Percentiles rank a stretch among this genome's conserved stretches.
phyloP scores from a whole-genome alignment of 441 rosid species.

The Jatropha multifida region DNA sequence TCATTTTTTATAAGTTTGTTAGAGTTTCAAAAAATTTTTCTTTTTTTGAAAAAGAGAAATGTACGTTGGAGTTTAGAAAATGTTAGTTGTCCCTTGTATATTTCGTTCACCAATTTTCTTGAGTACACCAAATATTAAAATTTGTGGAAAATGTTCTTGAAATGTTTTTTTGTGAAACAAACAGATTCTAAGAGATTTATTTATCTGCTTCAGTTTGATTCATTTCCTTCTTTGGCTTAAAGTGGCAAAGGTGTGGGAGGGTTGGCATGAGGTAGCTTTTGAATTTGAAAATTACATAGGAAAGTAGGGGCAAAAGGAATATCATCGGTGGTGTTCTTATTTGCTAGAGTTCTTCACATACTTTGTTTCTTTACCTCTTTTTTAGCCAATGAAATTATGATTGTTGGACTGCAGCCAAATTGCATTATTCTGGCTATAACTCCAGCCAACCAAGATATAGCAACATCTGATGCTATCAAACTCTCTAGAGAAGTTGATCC shows the following conservation, averaged over 20 bases:
- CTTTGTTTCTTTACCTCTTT: background rate
- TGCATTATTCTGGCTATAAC: slow-evolving; percentile 83
- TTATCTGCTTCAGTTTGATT: background rate
- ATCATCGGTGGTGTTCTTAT: background rate
- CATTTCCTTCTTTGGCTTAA: background rate
- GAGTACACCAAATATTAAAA: too few species aligned
- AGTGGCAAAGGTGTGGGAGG: background rate
- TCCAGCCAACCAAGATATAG: slow-evolving; percentile 85
- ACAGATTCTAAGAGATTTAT: too few species aligned
- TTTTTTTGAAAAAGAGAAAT: too few species aligned
- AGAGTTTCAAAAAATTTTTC: too few species aligned
- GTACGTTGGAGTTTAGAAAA: too few species aligned
- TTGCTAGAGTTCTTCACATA: background rate
- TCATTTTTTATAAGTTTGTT: too few species aligned
- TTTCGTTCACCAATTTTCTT: too few species aligned
- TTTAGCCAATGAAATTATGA: slow-evolving; percentile 6
- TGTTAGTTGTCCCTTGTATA: too few species aligned
- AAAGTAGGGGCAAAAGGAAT: background rate
- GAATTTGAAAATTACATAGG: background rate
- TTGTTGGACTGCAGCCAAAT: slow-evolving; percentile 53
- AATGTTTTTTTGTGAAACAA: too few species aligned
- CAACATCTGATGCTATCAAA: slow-evolving; percentile 81
- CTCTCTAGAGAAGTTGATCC: slow-evolving; percentile 81
- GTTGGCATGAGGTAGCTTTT: background rate
- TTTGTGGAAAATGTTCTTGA: too few species aligned